Base-by-base conservation (phyloP, 2,329 filamentous ascomycete genomes). In the Fusarium cyanostomum region DNA sequence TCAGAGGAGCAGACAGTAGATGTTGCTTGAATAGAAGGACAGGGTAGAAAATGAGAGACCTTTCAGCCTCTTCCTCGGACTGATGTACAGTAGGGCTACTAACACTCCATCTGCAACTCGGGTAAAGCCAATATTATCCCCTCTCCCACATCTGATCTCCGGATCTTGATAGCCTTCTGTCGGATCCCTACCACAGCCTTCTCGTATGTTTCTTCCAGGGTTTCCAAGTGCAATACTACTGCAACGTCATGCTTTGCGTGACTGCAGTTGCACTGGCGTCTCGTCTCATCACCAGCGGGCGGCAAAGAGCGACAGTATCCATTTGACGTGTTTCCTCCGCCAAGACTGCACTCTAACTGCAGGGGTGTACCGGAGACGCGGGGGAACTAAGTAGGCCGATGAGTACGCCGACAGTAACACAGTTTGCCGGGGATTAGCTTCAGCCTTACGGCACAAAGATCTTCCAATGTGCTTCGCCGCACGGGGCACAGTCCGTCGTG, bases 371-470 rank as follows among this genome's bases (percentile, higher is more conserved):
- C 21, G 21, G 7, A 15, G n/a, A 35, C 33, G 37, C 12, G 21
- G 37, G 8, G 37, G 18, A 8, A 26, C 37, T 27, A 21, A 21
- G 21, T 21, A 21, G 4, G 4, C 21, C 21, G 21, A 21, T 21
- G 4, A 21, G 21, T 21, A 21, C 21, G 21, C 21, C 21, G 21
- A 21, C 21, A 6, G 21, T 21, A 21, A 21, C 21, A 21, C 4
- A 21, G 21, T 21, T 21, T 21, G 21, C 21, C 21, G 21, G 21
- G 21, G 21, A 4, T 21, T 6, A 53, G 42, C 30, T 59, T 59
- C 56, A 59, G 56, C 57, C 57, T 60, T 60, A 55, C 51, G 28
- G 31, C 31, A 59, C 33, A 34, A 54, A 30, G 41, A 44, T 59
- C 37, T 44, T 45, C 30, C 46, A 37, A 46, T 16, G 38, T 59